A percentile compares a stretch with the other conserved stretches of the same genome.
Evolutionary conservation across 2,329 filamentous ascomycete species (phyloP).

Genomic region (Neofusicoccum laricinum): DNA sequence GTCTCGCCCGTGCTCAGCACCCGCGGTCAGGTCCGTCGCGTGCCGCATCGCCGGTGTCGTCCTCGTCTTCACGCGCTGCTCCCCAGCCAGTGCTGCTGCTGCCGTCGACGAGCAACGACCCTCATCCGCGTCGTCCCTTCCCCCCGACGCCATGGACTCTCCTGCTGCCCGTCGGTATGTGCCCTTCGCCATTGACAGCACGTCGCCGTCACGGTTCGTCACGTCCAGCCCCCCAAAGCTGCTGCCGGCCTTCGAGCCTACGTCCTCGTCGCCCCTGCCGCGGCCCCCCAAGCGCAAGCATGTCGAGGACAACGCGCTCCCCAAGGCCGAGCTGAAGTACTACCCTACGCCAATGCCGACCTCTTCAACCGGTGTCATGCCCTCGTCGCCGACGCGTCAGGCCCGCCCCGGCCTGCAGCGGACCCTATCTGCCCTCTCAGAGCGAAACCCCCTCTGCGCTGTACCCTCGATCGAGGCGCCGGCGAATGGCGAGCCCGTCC

Average conservation of each 20-base stretch:
- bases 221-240: constrained; percentile 61
- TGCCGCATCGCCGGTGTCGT: not conserved
- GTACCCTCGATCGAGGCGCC: constrained; percentile 81
- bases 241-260: constrained; percentile 74
- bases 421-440: constrained; percentile 63
- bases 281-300: constrained; percentile 64
- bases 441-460: constrained; percentile 77
- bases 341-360: constrained; percentile 95
- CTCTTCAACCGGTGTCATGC: constrained; percentile 87
- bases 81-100: not conserved
- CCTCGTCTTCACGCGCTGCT: not conserved
- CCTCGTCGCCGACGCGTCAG: constrained; percentile 66
- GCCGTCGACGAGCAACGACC: constrained; percentile 27
- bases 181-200: constrained; percentile 27
- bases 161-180: constrained; percentile 26
- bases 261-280: constrained; percentile 76
- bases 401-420: constrained; percentile 55
- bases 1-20: constrained; percentile 25
- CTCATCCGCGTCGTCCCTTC: constrained; percentile 25
- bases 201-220: constrained; percentile 26
- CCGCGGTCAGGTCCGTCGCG: constrained; percentile 22
- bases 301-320: constrained; percentile 45
- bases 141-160: constrained; percentile 31
- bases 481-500: constrained; percentile 74
- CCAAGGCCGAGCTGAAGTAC: constrained; percentile 56